Conservation (phyloP, 805 yeast genomes). For the Pichia deserticola region DNA sequence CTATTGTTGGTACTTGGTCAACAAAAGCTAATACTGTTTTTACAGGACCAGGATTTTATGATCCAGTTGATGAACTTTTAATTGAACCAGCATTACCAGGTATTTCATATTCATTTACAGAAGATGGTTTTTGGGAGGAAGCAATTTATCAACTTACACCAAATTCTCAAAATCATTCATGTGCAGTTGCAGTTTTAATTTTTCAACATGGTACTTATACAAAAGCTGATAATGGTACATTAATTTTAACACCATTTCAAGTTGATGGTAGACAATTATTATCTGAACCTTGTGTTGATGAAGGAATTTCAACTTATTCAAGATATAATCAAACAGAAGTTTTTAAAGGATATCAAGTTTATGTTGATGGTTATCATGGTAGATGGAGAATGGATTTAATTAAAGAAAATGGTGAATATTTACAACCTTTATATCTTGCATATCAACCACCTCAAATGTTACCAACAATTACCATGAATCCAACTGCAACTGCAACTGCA, state of each 20-base stretch:
- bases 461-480: conserved; percentile 87
- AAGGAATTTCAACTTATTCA: conserved; percentile 52
- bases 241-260: conserved; percentile 62
- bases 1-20: conserved; percentile 85
- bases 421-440: conserved; percentile 87
- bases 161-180: conserved; percentile 67
- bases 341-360: conserved; percentile 50
- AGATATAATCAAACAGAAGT: conserved; percentile 65
- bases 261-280: conserved; percentile 92
- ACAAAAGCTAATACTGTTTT: conserved; percentile 90
- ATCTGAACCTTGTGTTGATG: conserved; percentile 76
- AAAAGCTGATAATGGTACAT: conserved; percentile 54
- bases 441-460: conserved; percentile 95
- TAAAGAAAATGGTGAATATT: conserved; percentile 68
- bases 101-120: conserved; percentile 83
- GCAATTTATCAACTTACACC: conserved; percentile 75
- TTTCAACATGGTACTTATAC: conserved; percentile 87
- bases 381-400: conserved; percentile 65
- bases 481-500: conserved; percentile 40
- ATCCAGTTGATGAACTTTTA: conserved; percentile 89
- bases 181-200: conserved; percentile 75
- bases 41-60: conserved; percentile 95
- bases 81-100: conserved; percentile 97
- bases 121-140: conserved; percentile 85
- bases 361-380: conserved; percentile 77